phyloP scores from a whole-genome alignment of 768 basidiomycete genomes.

The Imleria badia region DNA sequence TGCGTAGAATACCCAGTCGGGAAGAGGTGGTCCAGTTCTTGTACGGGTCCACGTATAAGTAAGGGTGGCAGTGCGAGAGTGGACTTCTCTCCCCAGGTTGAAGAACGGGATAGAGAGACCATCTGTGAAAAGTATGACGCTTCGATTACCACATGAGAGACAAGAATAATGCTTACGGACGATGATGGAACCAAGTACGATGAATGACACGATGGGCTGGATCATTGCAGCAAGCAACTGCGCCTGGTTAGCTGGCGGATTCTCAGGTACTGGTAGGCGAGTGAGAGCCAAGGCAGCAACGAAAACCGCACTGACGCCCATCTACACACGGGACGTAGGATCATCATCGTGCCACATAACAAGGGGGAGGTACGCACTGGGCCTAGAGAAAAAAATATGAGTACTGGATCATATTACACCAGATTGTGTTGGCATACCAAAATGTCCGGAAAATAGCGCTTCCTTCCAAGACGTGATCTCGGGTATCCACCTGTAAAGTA shows the following conservation, averaged over 20 bases:
- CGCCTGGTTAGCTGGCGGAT: constrained; percentile 63
- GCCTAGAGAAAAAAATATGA: constrained; percentile 35
- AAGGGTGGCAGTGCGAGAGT: constrained; percentile 47
- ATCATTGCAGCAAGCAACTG: constrained; percentile 73
- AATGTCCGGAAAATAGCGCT: constrained; percentile 90
- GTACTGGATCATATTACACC: background rate
- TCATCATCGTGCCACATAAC: background rate
- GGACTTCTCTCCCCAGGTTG: constrained; percentile 47
- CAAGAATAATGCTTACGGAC: constrained; percentile 53
- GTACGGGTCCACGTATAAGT: constrained; percentile 43
- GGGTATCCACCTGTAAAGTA: constrained; percentile 81
- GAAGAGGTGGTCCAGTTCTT: constrained; percentile 26
- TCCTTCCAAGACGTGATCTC: constrained; percentile 85
- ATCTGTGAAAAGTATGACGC: constrained; percentile 38
- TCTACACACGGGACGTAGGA: constrained; percentile 39
- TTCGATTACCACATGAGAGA: background rate
- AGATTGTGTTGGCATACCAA: constrained; percentile 47
- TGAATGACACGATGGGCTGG: constrained; percentile 83
- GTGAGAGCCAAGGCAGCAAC: constrained; percentile 73
- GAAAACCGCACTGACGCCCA: constrained; percentile 93
- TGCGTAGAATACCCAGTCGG: constrained; percentile 47
- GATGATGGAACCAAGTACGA: constrained; percentile 85
- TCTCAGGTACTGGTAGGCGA: constrained; percentile 53
- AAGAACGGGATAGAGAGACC: constrained; percentile 73
- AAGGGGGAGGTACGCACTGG: constrained; percentile 42